A percentile compares a stretch with the other conserved stretches of the same genome.
Evolutionary conservation across 257 asterid genomes (phyloP).

Genomic region (Ballota nigra): DNA sequence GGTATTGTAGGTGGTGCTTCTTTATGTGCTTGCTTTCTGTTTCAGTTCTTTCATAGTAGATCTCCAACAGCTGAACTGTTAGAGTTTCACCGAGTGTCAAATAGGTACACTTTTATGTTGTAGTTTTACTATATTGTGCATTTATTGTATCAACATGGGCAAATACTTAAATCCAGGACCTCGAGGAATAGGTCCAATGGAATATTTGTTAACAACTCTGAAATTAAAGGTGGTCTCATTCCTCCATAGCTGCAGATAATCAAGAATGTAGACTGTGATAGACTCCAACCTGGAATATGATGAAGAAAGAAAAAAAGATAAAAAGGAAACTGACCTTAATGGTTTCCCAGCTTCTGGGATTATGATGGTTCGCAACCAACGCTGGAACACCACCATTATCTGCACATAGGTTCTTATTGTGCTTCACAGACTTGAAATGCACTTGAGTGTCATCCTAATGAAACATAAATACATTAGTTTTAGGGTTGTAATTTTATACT

Average conservation of each 20-base stretch:
- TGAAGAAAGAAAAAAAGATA: not conserved
- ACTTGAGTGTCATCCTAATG: conserved; percentile 57
- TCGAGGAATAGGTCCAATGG: conserved; percentile 33
- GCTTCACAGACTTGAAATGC: conserved; percentile 48
- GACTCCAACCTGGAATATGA: not conserved
- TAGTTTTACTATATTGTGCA: too few relatives aligned
- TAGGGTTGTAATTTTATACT: not conserved
- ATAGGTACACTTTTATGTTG: too few relatives aligned
- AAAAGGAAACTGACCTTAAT: conserved; percentile 32
- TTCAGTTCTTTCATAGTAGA: too few relatives aligned
- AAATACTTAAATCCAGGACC: conserved; percentile 27
- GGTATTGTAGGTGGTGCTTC: too few relatives aligned
- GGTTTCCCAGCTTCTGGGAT: conserved; percentile 54
- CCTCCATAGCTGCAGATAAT: conserved; percentile 48
- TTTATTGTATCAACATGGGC: conserved; percentile 32
- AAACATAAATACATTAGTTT: not conserved
- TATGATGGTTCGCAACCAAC: conserved; percentile 45
- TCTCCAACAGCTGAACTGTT: too few relatives aligned
- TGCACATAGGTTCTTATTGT: conserved; percentile 46
- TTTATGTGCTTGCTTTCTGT: too few relatives aligned
- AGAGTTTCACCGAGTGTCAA: too few relatives aligned
- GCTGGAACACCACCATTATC: conserved; percentile 52
- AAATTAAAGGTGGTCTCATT: conserved; percentile 44
- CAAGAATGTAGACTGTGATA: not conserved
- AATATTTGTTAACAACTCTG: conserved; percentile 43